Percentiles rank a stretch among this genome's conserved stretches.
phyloP scores from a whole-genome alignment of 1,284 basidiomycete species.

The Trichosporon ovoides region DNA sequence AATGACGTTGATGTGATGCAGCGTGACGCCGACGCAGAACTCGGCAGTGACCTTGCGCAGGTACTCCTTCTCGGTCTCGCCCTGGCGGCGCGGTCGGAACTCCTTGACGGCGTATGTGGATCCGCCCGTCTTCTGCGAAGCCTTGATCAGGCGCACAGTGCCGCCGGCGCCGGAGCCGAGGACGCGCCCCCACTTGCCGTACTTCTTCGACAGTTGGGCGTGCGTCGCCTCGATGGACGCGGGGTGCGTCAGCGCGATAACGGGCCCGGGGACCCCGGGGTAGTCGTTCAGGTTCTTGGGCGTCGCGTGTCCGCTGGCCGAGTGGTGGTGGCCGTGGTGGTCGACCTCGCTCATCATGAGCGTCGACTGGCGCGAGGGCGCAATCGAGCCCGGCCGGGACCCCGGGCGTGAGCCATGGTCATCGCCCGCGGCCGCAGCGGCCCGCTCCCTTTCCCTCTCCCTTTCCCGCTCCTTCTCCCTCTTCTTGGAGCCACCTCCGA shows the following conservation, averaged over 20 bases:
- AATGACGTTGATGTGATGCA: constrained; percentile 96
- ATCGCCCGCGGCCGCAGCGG: constrained; percentile 36
- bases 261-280: constrained; percentile 45
- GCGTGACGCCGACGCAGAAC: constrained; percentile 92
- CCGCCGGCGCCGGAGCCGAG: constrained; percentile 95
- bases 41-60: constrained; percentile 99
- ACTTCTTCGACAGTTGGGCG: constrained; percentile 92
- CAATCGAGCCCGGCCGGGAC: constrained; percentile 31
- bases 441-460: constrained; percentile 26
- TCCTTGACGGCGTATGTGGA: constrained; percentile 94
- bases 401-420: constrained; percentile 20
- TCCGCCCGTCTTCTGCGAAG: constrained; percentile 68
- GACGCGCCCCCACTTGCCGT: constrained; percentile 96
- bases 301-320: constrained; percentile 36
- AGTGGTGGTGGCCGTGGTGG: constrained; percentile 14
- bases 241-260: constrained; percentile 46
- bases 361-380: constrained; percentile 36
- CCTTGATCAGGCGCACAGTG: constrained; percentile 93
- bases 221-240: constrained; percentile 72
- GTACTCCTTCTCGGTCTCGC: constrained; percentile 92
- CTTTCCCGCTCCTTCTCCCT: constrained; percentile 32
- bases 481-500: constrained; percentile 45
- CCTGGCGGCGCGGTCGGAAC: constrained; percentile 80
- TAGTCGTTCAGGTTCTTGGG: constrained; percentile 38
- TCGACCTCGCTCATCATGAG: constrained; percentile 26